Conservation (phyloP, 2,329 filamentous ascomycete genomes). For the Colletotrichum falcatum region DNA sequence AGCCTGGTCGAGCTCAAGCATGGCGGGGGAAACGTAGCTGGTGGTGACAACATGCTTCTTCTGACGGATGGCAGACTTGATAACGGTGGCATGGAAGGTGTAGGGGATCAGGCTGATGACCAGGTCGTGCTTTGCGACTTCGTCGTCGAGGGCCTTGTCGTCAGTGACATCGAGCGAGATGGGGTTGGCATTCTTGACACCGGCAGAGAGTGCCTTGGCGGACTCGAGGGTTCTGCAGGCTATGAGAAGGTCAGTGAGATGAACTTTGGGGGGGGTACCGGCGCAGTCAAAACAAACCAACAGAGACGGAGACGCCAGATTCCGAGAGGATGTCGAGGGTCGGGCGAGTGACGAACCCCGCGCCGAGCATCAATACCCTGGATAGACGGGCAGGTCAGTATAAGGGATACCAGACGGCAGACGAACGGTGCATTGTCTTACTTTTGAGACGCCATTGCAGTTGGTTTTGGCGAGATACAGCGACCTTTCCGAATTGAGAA, state of each 20-base stretch:
- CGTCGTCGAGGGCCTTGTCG: constrained; percentile 80
- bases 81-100: constrained; percentile 87
- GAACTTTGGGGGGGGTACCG: not conserved
- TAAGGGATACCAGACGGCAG: not conserved
- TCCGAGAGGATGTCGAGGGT: constrained; percentile 73
- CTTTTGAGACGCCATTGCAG: constrained; percentile 21
- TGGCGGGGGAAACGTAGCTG: constrained; percentile 90
- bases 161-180: constrained; percentile 88
- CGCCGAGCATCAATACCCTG: constrained; percentile 57
- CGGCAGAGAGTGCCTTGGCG: constrained; percentile 79
- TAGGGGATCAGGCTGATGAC: constrained; percentile 90
- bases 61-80: constrained; percentile 90
- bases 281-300: constrained; percentile 60
- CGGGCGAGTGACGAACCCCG: constrained; percentile 71
- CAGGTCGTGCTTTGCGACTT: constrained; percentile 83
- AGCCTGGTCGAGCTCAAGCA: constrained; percentile 86
- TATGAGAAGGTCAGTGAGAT: constrained; percentile 49
- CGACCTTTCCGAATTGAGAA: not conserved
- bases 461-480: not conserved
- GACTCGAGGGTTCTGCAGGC: constrained; percentile 85
- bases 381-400: not conserved
- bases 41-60: constrained; percentile 98
- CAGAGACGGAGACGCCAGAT: constrained; percentile 70
- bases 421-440: not conserved
- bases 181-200: constrained; percentile 78